Evolutionary conservation across 2,329 filamentous ascomycete genomes (phyloP).

Genomic region (Botrytis byssoidea): DNA sequence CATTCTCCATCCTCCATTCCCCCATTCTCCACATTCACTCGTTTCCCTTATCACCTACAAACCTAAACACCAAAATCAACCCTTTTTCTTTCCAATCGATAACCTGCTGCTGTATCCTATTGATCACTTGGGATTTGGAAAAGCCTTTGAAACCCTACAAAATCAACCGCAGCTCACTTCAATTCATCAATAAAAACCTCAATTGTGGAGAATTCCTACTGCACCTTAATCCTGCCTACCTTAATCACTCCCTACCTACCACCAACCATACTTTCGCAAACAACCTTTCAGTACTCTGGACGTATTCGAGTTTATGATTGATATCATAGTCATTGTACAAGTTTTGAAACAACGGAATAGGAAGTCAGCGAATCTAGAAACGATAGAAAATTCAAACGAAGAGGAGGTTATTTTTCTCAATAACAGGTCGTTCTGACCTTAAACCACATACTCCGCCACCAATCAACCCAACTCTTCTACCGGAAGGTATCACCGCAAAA

Average conservation of each 20-base stretch:
- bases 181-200: background rate
- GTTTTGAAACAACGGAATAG: background rate
- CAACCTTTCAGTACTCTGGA: background rate
- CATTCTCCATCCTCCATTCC: background rate
- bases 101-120: background rate
- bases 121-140: background rate
- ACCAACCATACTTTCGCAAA: constrained; percentile 2
- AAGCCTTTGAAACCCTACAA: background rate
- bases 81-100: background rate
- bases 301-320: constrained; percentile 2
- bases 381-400: background rate
- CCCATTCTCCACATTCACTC: constrained; percentile 15
- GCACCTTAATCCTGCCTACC: background rate
- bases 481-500: constrained; percentile 18
- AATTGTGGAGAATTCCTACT: background rate
- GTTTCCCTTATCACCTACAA: background rate
- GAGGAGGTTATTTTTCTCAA: constrained; percentile 5
- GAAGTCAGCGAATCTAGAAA: background rate
- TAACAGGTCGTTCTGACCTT: constrained; percentile 16
- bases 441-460: constrained; percentile 14
- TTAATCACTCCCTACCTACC: background rate
- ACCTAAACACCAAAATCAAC: background rate
- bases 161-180: background rate
- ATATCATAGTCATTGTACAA: background rate
- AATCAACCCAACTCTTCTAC: background rate